Conservation (phyloP, 2,329 filamentous ascomycete genomes). For the Diplodia scrobiculata region DNA sequence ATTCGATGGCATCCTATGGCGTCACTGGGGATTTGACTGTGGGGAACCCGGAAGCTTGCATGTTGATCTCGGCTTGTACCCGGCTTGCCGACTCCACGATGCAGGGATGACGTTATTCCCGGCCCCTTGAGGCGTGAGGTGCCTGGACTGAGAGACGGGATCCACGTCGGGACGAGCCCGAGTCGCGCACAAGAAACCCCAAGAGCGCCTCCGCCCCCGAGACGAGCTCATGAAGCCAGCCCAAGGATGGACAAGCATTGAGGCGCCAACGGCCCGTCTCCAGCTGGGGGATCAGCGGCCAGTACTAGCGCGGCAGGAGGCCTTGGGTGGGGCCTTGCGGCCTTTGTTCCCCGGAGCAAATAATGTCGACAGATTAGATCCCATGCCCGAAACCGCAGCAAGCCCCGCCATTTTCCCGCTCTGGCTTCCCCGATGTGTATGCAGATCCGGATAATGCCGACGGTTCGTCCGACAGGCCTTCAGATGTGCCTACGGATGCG, state of each 20-base stretch:
- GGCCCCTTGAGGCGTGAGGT: neutral
- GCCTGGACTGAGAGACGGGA: neutral
- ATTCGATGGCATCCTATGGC: neutral
- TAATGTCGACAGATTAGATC: neutral
- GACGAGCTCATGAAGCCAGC: neutral
- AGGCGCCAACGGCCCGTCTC: neutral
- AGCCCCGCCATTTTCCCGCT: neutral
- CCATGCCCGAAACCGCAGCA: neutral
- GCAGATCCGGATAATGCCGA: neutral
- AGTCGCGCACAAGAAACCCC: neutral
- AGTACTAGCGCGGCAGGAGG: neutral
- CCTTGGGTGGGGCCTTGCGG: slow-evolving; percentile 10
- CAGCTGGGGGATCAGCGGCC: neutral
- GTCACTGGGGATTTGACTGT: slow-evolving; percentile 2
- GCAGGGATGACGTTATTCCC: neutral
- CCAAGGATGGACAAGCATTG: neutral
- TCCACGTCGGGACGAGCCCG: no score
- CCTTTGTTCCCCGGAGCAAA: neutral
- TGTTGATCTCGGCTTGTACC: slow-evolving; percentile 9
- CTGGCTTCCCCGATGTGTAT: neutral
- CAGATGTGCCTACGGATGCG: neutral
- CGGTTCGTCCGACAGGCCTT: no score
- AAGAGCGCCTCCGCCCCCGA: neutral
- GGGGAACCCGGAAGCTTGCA: neutral
- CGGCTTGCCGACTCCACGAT: slow-evolving; percentile 7